phyloP scores from a whole-genome alignment of 345 rosid species.

The Eutrema yunnanense region DNA sequence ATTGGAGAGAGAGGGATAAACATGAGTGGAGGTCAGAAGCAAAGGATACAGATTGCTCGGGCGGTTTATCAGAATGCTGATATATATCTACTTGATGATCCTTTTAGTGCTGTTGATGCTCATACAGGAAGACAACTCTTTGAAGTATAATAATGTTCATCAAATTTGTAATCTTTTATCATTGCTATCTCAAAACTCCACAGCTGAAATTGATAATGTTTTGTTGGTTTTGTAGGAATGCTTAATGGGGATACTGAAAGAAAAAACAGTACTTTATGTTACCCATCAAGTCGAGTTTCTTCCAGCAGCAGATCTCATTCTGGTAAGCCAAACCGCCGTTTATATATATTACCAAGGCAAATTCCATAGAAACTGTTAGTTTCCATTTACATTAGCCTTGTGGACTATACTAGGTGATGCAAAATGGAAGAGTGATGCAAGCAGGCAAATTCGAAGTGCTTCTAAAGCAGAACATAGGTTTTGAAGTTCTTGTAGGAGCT shows the following conservation, averaged over 20 bases:
- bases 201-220: background rate
- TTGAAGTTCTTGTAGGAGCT: conserved; percentile 88
- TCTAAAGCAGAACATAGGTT: conserved; percentile 70
- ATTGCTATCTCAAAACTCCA: background rate
- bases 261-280: conserved; percentile 73
- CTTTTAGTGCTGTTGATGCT: conserved; percentile 97
- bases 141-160: conserved; percentile 35
- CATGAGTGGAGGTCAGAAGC: conserved; percentile 99
- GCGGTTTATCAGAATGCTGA: conserved; percentile 94
- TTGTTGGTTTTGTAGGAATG: conserved; percentile 53
- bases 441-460: conserved; percentile 76
- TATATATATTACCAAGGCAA: background rate
- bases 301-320: conserved; percentile 85
- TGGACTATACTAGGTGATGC: conserved; percentile 62
- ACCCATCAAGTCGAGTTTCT: conserved; percentile 99
- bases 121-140: conserved; percentile 91
- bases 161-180: background rate
- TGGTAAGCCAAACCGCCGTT: conserved; percentile 44
- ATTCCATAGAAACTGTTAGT: background rate
- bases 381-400: conserved; percentile 6
- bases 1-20: conserved; percentile 97
- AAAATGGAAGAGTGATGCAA: conserved; percentile 80
- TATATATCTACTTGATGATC: conserved; percentile 83
- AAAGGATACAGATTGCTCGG: conserved; percentile 89
- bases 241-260: conserved; percentile 73